Evolutionary conservation across 1,284 basidiomycete species (phyloP).

Genomic region (Rhodotorula sp.): DNA sequence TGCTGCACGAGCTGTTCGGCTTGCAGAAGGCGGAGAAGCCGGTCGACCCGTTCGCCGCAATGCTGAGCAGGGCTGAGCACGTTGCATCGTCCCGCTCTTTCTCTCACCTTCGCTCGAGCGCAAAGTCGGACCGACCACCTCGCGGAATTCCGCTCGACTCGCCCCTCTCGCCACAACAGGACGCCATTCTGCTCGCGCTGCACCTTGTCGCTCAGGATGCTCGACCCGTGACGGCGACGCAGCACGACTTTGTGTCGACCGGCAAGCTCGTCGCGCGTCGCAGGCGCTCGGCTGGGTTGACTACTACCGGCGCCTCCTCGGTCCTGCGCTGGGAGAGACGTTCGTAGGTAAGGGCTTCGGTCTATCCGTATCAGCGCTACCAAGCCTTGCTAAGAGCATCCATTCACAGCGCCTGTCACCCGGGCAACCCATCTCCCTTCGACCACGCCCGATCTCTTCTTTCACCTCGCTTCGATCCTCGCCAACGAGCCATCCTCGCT

Average conservation of each 20-base stretch:
- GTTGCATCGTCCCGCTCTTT: too few relatives aligned
- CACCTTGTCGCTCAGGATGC: constrained; percentile 71
- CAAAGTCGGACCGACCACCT: too few relatives aligned
- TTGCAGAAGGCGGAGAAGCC: neutral
- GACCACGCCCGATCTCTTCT: constrained; percentile 8
- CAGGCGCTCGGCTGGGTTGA: constrained; percentile 76
- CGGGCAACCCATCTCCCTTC: constrained; percentile 1
- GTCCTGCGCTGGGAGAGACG: constrained; percentile 41
- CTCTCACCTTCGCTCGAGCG: too few relatives aligned
- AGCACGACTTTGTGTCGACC: constrained; percentile 46
- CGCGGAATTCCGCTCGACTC: too few relatives aligned
- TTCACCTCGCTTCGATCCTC: constrained; percentile 14
- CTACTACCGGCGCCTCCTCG: constrained; percentile 62
- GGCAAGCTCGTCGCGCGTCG: constrained; percentile 64
- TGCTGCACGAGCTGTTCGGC: constrained; percentile 10
- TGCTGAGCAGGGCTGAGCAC: neutral
- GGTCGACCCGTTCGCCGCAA: neutral
- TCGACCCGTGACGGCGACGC: constrained; percentile 50
- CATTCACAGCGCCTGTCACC: constrained; percentile 17
- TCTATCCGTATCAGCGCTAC: too few relatives aligned
- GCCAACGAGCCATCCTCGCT: neutral
- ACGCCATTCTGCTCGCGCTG: constrained; percentile 62
- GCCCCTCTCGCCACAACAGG: neutral
- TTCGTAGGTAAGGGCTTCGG: neutral
- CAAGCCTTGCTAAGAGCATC: neutral